Base-by-base conservation (phyloP, 2,329 filamentous ascomycete species). In the Microdochium trichocladiopsis region DNA sequence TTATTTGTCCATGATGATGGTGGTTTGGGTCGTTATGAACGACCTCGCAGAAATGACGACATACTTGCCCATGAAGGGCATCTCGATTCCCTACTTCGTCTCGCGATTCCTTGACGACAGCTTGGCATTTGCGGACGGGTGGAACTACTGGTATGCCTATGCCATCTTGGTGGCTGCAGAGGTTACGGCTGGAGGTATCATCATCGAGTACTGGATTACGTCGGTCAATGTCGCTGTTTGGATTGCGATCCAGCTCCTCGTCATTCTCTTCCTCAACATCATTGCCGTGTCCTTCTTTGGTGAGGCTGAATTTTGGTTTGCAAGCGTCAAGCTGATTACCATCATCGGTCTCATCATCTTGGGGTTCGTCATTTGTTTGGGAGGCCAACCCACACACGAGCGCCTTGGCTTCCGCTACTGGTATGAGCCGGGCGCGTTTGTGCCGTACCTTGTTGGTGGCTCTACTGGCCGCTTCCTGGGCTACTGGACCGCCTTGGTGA, bases 61-160 rank as follows among this genome's bases (percentile, higher is more conserved):
- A 1, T 80, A 76, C 50, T 71, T 82, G 1, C 78, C 79, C 1
- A 71, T 82, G 63, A 75, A 73, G 50, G 79, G 79, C 6, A 79
- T 80, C 55, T 80, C 78, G 0, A 72, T 82, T 28, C 76, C 79
- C 16, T 80, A 82, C 66, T 75, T 81, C 57, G 73, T 80, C 51
- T 67, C 72, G 54, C 77, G 79, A 28, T 82, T 79, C 52, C 72
- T 82, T 54, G 78, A 82, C 49, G 72, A 73, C 1, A 79, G 75
- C 28, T 65, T 82, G 23, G 75, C 73, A n/a, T 83, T 83, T 55
- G 79, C 80, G 8, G 69, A 72, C 37, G 80, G 77, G 1, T 82
- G 78, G 78, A 82, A 82, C 55, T 84, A 84, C 65, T 83, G 79
- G 74, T 83, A 84, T 58, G 78, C 78, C 2, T 83, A 83, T 57